phyloP scores from a whole-genome alignment of 805 yeast species.

The Candida silvatica region DNA sequence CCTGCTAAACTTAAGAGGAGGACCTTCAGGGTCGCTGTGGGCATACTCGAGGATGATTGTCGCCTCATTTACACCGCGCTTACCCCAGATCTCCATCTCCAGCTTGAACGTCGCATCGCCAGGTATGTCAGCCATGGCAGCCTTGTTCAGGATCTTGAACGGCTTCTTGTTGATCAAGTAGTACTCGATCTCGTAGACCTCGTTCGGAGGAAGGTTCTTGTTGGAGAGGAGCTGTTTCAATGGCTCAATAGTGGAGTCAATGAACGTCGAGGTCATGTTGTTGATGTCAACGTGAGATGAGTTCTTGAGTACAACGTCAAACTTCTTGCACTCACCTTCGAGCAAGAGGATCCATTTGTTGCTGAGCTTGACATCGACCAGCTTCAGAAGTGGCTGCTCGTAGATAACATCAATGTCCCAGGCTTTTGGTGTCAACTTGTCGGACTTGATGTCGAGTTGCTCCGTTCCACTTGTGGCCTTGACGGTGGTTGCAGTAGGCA shows the following conservation, averaged over 20 bases:
- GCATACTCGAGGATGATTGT: constrained; percentile 61
- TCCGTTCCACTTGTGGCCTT: constrained; percentile 1
- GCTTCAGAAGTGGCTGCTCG: constrained; percentile 52
- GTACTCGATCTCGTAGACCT: constrained; percentile 70
- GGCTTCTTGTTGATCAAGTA: constrained; percentile 51
- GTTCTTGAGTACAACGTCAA: constrained; percentile 48
- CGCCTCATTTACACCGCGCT: constrained; percentile 63
- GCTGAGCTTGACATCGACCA: constrained; percentile 42
- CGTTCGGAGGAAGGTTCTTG: constrained; percentile 44
- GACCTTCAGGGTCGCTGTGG: constrained; percentile 18
- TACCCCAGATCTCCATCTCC: constrained; percentile 57
- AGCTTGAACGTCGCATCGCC: constrained; percentile 33
- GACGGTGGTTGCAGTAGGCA: no score
- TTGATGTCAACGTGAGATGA: constrained; percentile 48
- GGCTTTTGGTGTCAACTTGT: constrained; percentile 14
- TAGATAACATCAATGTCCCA: constrained; percentile 23
- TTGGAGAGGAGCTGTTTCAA: constrained; percentile 43
- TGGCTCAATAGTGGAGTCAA: constrained; percentile 68
- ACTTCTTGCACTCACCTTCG: constrained; percentile 60
- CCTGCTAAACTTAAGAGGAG: constrained; percentile 32
- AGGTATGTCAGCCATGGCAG: constrained; percentile 30
- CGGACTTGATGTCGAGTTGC: neutral
- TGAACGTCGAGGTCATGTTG: constrained; percentile 49
- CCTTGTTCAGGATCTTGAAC: constrained; percentile 41
- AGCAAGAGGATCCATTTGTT: constrained; percentile 67